Evolutionary conservation across 192 early-diverging fungal genomes (phyloP), one percentile per base, ranked within the genome.

Genomic region (Linnemannia exigua): DNA sequence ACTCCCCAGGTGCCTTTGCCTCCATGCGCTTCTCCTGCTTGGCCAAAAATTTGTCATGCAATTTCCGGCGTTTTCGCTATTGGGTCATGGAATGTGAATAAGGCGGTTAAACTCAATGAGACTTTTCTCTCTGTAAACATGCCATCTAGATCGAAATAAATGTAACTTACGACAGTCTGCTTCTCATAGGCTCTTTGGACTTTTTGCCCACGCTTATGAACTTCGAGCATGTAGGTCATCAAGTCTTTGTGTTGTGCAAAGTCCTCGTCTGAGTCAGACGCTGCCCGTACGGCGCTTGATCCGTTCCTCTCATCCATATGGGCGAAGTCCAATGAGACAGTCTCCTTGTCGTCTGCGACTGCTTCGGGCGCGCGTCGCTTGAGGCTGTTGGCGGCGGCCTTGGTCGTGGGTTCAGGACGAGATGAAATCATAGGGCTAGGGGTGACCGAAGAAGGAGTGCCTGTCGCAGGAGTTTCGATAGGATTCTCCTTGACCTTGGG

Each of bases 161-260:
- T 28, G 35, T n/a, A n/a, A 61, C 83, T 76, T 80, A 86, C 83
- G 1, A 74, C 44, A 37, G 83, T 76, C 20, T 86, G 83, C 36
- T 74, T 74, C 54, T 86, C 83, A 15, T 86, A 86, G 8, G 83
- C 78, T 50, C 72, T 79, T 70, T 86, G 83, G 5, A 86, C 83
- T 12, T 80, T 79, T 61, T 86, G 83, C 3, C 83, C 74, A 33
- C 83, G 77, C 50, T 79, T 86, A 31, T 86, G 78, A 33, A 86
- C 83, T 15, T 86, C 83, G n/a, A 86, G 22, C 74, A 79, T 79
- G 20, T 86, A 86, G 25, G 70, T 75, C 83, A 86, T 86, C 37
- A 79, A 71, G 8, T 86, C 83, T 36, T 86, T 79, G 50, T 71
- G 73, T 20, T 80, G 77, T 12, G 83, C 79, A 75, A 51, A 79